phyloP scores from a whole-genome alignment of 257 asterid species.

The Scutellaria barbata region DNA sequence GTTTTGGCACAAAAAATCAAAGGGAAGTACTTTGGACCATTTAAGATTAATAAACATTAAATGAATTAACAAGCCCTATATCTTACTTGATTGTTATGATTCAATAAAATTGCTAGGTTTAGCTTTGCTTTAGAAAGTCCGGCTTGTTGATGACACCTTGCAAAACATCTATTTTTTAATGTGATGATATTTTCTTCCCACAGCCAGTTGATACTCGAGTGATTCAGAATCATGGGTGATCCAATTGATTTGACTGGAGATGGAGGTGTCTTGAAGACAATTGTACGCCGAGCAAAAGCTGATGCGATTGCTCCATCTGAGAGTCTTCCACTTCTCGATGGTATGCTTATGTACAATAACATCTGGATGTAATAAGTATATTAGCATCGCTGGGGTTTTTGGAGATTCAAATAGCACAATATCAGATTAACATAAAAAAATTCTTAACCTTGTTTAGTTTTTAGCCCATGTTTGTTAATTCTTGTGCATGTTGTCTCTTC shows the following conservation, averaged over 20 bases:
- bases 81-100: neutral
- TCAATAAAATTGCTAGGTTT: neutral
- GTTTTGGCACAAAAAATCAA: neutral
- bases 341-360: conserved; percentile 43
- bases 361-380: neutral
- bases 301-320: conserved; percentile 89
- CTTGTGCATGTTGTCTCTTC: too few relatives aligned
- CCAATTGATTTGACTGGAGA: conserved; percentile 86
- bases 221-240: conserved; percentile 60
- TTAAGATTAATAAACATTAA: neutral
- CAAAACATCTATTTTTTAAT: neutral
- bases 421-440: neutral
- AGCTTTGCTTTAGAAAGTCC: neutral
- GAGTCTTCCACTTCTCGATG: conserved; percentile 87
- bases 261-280: conserved; percentile 91
- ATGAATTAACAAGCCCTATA: neutral
- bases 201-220: conserved; percentile 50
- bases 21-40: neutral
- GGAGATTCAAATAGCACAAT: neutral
- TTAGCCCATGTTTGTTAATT: neutral
- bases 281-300: conserved; percentile 67
- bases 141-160: neutral
- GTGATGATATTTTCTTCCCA: conserved; percentile 12
- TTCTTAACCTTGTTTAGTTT: neutral
- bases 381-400: neutral